Evolutionary conservation across 1,139 yeast species (phyloP).

Genomic region (Kodamaea ohmeri): DNA sequence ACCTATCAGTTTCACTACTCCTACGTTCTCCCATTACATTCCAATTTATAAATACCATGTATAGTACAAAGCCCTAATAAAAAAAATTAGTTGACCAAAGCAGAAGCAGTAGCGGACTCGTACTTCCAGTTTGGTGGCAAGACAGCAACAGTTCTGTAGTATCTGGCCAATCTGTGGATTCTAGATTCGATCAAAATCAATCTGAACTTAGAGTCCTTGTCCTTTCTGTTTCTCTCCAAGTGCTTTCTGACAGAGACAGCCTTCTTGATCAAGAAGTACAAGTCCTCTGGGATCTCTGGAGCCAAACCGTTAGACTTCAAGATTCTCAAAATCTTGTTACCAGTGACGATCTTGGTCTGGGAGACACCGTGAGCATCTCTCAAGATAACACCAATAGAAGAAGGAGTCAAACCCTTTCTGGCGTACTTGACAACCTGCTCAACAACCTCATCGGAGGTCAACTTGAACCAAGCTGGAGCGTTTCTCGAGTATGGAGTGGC

Average conservation of each 20-base stretch:
- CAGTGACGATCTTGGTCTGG: constrained; percentile 95
- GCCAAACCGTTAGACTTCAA: constrained; percentile 99
- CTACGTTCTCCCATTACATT: constrained; percentile 6
- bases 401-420: constrained; percentile 99
- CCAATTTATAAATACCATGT: constrained; percentile 9
- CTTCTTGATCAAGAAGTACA: constrained; percentile 98
- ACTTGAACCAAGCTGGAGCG: constrained; percentile 99
- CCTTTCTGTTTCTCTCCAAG: constrained; percentile 99
- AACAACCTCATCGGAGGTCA: constrained; percentile 90
- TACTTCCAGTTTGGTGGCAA: constrained; percentile 99
- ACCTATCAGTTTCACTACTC: not conserved
- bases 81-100: constrained; percentile 85
- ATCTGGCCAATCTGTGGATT: constrained; percentile 99
- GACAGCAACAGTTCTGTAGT: constrained; percentile 99
- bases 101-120: constrained; percentile 99
- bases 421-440: constrained; percentile 99
- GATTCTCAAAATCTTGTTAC: constrained; percentile 99
- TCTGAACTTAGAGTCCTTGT: constrained; percentile 99
- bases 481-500: constrained; percentile 99
- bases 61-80: constrained; percentile 8
- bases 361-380: constrained; percentile 99
- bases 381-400: constrained; percentile 98
- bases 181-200: constrained; percentile 99
- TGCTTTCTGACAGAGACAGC: constrained; percentile 99
- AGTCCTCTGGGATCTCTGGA: constrained; percentile 99